Percentiles rank a stretch among this genome's conserved stretches.
Evolutionary conservation across 129 eudicot species (phyloP).

Genomic region (Flaveria linearis): DNA sequence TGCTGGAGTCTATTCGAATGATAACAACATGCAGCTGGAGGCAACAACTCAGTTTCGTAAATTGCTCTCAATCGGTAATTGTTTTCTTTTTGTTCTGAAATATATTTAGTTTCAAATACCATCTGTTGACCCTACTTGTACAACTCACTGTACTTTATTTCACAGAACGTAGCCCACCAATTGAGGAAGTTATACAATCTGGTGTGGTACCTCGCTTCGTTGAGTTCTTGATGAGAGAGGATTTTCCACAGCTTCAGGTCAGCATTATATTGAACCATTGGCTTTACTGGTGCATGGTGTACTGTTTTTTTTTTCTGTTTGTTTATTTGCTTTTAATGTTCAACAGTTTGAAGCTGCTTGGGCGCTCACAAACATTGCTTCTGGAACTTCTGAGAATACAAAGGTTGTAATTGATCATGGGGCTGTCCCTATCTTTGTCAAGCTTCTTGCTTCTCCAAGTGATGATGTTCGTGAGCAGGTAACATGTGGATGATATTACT

Average conservation of each 20-base stretch:
- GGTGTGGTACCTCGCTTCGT: conserved; percentile 95
- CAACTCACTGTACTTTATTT: conserved; percentile 17
- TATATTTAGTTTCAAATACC: conserved; percentile 11
- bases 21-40: conserved; percentile 70
- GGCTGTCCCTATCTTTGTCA: conserved; percentile 84
- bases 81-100: background rate
- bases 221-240: conserved; percentile 80
- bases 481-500: background rate
- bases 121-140: background rate
- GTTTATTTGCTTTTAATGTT: background rate
- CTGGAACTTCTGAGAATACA: conserved; percentile 89
- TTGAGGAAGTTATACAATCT: conserved; percentile 89
- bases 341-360: conserved; percentile 93
- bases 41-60: conserved; percentile 91
- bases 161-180: conserved; percentile 83
- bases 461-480: conserved; percentile 98
- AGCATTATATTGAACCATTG: conserved; percentile 20
- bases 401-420: conserved; percentile 84
- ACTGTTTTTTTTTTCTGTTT: background rate
- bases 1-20: conserved; percentile 77
- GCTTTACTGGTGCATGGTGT: conserved; percentile 5
- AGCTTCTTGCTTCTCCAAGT: conserved; percentile 78
- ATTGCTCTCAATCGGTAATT: conserved; percentile 83
- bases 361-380: conserved; percentile 91
- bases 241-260: conserved; percentile 90